These are phyloP conservation scores for Paraconiothyrium brasiliense DNA, from an alignment of 2,329 filamentous ascomycete species.

Conservation along the genomic window DNA sequence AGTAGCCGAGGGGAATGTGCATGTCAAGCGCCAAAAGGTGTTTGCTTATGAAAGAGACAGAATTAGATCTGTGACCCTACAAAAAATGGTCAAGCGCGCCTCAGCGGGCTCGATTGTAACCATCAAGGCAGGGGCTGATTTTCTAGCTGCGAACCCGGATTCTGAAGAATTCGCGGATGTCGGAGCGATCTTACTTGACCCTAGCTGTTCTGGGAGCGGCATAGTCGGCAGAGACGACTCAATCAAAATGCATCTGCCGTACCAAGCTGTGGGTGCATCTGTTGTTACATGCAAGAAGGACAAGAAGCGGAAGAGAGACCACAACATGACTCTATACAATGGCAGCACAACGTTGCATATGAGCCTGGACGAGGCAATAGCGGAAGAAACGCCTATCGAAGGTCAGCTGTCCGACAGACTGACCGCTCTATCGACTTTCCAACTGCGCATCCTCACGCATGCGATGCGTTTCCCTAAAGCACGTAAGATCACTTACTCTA, in stretches of 20 bases:
- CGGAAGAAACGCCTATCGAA: constrained; percentile 51
- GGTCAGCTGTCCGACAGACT: constrained; percentile 64
- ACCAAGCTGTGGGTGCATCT: constrained; percentile 32
- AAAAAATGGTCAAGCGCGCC: constrained; percentile 84
- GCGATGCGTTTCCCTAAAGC: constrained; percentile 79
- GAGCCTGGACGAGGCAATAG: constrained; percentile 40
- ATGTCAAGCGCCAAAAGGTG: constrained; percentile 59
- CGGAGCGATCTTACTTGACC: constrained; percentile 85
- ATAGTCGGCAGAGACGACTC: constrained; percentile 90
- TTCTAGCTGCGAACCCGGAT: constrained; percentile 76
- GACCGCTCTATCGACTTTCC: constrained; percentile 79
- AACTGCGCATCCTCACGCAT: constrained; percentile 82
- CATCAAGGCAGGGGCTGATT: constrained; percentile 80
- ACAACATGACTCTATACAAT: constrained; percentile 12
- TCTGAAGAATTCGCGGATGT: constrained; percentile 72
- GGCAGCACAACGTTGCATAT: constrained; percentile 28
- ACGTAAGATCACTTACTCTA: constrained; percentile 84
- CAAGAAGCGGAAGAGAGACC: constrained; percentile 46
- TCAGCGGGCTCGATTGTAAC: constrained; percentile 73
- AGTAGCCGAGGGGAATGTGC: constrained; percentile 57
- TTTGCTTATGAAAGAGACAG: constrained; percentile 83
- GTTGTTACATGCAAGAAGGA: constrained; percentile 27
- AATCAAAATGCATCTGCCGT: constrained; percentile 67
- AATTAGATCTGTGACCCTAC: constrained; percentile 75
- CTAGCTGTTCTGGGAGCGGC: constrained; percentile 94